These are phyloP conservation scores for Coprinopsis marcescibilis DNA, from an alignment of 768 basidiomycete species.

Conservation along the genomic window DNA sequence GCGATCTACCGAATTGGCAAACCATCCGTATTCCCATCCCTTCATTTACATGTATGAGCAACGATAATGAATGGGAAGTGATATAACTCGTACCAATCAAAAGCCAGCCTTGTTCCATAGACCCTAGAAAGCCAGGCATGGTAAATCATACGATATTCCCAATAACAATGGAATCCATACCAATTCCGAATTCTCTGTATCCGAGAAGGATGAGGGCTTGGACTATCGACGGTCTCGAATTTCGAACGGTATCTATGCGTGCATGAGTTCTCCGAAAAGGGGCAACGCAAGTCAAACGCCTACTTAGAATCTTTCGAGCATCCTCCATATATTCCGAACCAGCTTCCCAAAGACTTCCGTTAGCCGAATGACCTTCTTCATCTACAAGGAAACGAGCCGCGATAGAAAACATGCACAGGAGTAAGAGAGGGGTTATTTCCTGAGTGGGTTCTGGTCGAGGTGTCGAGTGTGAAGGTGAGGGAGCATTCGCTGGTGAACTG, in stretches of 20 bases:
- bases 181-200: conserved; percentile 82
- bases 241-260: conserved; percentile 57
- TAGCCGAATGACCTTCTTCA: conserved; percentile 37
- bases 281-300: conserved; percentile 15
- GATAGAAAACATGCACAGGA: conserved; percentile 78
- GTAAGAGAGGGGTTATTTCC: conserved; percentile 58
- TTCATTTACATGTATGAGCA: conserved; percentile 8
- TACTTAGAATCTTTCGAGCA: conserved; percentile 63
- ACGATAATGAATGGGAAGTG: conserved; percentile 3
- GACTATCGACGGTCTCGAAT: conserved; percentile 67
- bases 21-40: conserved; percentile 29
- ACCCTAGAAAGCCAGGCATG: conserved; percentile 29
- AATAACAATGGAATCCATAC: conserved; percentile 15
- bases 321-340: conserved; percentile 58
- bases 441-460: conserved; percentile 53
- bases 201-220: conserved; percentile 78
- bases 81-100: conserved; percentile 51
- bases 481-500: neutral
- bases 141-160: too few relatives aligned
- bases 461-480: conserved; percentile 23
- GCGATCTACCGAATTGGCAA: conserved; percentile 6
- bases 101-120: conserved; percentile 83
- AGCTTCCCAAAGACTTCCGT: conserved; percentile 65
- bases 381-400: conserved; percentile 66
- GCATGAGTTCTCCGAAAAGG: too few relatives aligned